Percentiles rank a stretch among this genome's conserved stretches.
Evolutionary conservation across 108 stramenopile genomes (phyloP).

Genomic region (Epithemia pelagica): DNA sequence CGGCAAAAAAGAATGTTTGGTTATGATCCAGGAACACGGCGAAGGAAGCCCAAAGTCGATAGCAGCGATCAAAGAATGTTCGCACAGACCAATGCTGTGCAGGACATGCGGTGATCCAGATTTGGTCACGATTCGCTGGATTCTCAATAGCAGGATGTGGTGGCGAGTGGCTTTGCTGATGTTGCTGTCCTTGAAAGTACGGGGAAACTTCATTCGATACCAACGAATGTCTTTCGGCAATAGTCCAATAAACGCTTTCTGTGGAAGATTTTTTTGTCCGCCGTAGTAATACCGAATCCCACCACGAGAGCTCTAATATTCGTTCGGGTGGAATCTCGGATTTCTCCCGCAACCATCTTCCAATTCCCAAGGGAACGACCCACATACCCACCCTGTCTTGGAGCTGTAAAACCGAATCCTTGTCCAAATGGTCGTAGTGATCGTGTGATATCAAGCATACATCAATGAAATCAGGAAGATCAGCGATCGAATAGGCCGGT

Average conservation of each 20-base stretch:
- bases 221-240: slow-evolving; percentile 7
- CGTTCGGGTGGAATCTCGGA: slow-evolving; percentile 35
- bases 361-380: slow-evolving; percentile 78
- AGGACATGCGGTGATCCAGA: slow-evolving; percentile 69
- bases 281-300: slow-evolving; percentile 40
- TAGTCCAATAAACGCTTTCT: not conserved
- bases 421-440: slow-evolving; percentile 85
- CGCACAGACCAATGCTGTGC: slow-evolving; percentile 89
- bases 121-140: not conserved
- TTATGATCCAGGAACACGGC: slow-evolving; percentile 28
- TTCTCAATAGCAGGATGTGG: not conserved
- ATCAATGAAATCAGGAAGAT: slow-evolving; percentile 48
- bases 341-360: slow-evolving; percentile 54
- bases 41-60: slow-evolving; percentile 84
- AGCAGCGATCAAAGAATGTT: slow-evolving; percentile 80
- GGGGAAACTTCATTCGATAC: not conserved
- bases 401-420: slow-evolving; percentile 37
- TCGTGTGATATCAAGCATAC: slow-evolving; percentile 80
- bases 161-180: slow-evolving; percentile 11
- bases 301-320: slow-evolving; percentile 88
- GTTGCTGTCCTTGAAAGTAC: not conserved
- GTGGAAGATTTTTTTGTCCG: not conserved
- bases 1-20: slow-evolving; percentile 70
- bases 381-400: slow-evolving; percentile 44
- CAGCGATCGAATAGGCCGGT: slow-evolving; percentile 46